Evolutionary conservation across 1,284 basidiomycete species (phyloP).

Genomic region (Macrocystidia cucumis): DNA sequence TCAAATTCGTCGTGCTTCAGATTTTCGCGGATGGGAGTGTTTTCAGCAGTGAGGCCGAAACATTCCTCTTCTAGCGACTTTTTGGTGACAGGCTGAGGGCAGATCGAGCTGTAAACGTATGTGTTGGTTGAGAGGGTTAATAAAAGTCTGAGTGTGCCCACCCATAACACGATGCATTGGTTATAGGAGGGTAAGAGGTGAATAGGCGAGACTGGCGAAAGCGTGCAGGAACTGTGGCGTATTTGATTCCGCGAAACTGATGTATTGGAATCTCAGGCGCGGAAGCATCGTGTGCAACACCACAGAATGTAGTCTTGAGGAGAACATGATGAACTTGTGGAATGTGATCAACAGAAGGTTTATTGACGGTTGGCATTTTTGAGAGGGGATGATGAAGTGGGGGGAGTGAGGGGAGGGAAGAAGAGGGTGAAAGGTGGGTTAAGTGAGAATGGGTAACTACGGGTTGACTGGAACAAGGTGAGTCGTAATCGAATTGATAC

Average conservation of each 20-base stretch:
- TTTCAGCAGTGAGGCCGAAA: conserved; percentile 48
- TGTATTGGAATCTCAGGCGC: conserved; percentile 47
- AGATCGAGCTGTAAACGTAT: conserved; percentile 56
- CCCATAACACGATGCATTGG: conserved; percentile 61
- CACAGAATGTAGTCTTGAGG: conserved; percentile 57
- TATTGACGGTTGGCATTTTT: conserved; percentile 20
- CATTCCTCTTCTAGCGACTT: conserved; percentile 49
- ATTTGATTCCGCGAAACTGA: conserved; percentile 71
- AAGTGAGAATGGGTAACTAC: conserved; percentile 1
- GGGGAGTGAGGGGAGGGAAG: conserved; percentile 7
- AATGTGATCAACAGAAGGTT: conserved; percentile 10
- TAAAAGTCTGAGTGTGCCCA: too few species aligned
- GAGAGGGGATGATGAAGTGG: conserved; percentile 6
- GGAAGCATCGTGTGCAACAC: conserved; percentile 52
- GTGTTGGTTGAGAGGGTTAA: too few species aligned
- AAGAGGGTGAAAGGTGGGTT: background rate
- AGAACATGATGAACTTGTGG: conserved; percentile 41
- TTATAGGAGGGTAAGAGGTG: conserved; percentile 44
- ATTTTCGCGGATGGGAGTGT: conserved; percentile 44
- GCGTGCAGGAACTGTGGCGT: conserved; percentile 62
- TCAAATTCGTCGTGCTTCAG: conserved; percentile 65
- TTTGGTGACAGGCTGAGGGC: conserved; percentile 49
- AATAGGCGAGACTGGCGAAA: conserved; percentile 63
- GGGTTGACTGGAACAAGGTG: background rate
- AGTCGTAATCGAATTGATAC: conserved; percentile 8